A percentile compares a stretch with the other conserved stretches of the same genome.
Evolutionary conservation across 495 filamentous ascomycete species (phyloP).

Genomic region (Xylaria grammica): DNA sequence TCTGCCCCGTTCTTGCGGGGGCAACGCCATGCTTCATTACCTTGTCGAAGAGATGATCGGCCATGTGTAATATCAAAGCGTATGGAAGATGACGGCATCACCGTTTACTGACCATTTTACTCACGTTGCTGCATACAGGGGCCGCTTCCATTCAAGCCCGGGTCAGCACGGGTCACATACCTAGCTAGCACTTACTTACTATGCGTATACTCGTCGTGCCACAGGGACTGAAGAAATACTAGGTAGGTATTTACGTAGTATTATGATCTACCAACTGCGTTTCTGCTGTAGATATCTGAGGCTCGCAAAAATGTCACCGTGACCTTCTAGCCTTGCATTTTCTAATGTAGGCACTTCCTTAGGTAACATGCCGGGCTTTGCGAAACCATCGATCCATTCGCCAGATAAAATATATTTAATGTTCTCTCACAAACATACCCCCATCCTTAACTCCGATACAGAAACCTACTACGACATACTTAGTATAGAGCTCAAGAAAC

Average conservation of each 20-base stretch:
- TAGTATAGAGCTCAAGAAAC: no score
- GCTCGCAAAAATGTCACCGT: conserved; percentile 1
- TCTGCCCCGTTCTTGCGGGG: not conserved
- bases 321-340: not conserved
- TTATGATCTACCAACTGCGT: not conserved
- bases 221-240: not conserved
- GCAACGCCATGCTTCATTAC: not conserved
- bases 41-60: conserved; percentile 2
- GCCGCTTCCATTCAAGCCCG: not conserved
- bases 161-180: no score
- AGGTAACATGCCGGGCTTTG: no score
- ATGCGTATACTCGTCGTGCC: no score
- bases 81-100: conserved; percentile 15
- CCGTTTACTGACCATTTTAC: not conserved
- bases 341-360: not conserved
- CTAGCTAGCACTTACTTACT: no score
- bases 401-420: no score
- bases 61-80: conserved; percentile 10
- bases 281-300: not conserved
- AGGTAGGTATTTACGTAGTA: not conserved
- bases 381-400: no score
- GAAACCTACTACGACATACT: no score
- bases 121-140: not conserved
- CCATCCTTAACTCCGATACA: no score
- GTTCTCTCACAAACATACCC: no score